Evolutionary conservation across 1,284 basidiomycete genomes (phyloP), one percentile per base, ranked within the genome.

Genomic region (Sporisorium sorghi): DNA sequence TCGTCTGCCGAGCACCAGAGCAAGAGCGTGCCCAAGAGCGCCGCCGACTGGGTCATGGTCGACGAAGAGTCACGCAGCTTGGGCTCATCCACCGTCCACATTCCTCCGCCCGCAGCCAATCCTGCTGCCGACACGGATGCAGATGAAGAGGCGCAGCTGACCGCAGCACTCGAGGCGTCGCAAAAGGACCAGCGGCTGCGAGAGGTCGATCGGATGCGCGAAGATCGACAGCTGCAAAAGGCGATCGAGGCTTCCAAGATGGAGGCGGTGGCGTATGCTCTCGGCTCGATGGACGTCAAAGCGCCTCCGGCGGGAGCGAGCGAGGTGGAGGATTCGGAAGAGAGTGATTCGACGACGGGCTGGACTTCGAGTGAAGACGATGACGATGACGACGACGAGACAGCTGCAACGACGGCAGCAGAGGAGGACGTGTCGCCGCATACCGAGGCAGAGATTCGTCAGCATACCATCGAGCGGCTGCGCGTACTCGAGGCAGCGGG

Each of bases 401-500:
- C 30, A 0, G 43, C 10, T 23, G 55, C 33, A 9, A 26, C 43
- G 17, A 24, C 42, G 0, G 52, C 40, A 40, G 61, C 26, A 10
- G 73, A 77, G 5, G 77, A 78, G 24, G 47, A 61, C 35, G 44
- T 58, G 24, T 43, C 46, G 37, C 60, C 72, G 23, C 62, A 66
- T 14, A 87, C 88, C 43, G 88, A 73, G 5, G 86, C 85, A 44
- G 87, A 85, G 48, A 90, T 91, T 60, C 87, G 88, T 17, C 88
- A 90, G 30, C 88, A 92, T 44, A 93, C 91, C 63, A 86, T 88
- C 19, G 93, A 95, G 83, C 87, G 93, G 30, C 89, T 90, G 74
- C 88, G 91, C 24, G 92, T 96, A 10, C 86, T 97, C 15, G 90
- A 93, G 81, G 92, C 93, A 0, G 93, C 93, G 0, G 95, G 95